Evolutionary conservation across 202 grass and related monocot genomes (phyloP).

Genomic region (Bolboschoenoplectus hybrid): DNA sequence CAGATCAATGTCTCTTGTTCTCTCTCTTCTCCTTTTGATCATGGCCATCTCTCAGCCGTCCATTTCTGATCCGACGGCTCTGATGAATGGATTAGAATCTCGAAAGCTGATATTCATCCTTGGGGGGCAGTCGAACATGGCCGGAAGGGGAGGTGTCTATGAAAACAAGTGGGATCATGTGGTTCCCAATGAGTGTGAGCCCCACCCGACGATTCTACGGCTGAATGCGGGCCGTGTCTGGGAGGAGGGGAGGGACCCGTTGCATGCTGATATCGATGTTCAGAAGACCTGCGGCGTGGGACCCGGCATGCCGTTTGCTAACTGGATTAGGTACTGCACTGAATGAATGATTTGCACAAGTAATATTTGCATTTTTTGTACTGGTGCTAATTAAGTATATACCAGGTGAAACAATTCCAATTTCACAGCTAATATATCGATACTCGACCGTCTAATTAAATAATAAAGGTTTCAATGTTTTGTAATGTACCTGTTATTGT

Average conservation of each 20-base stretch:
- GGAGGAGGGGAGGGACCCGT: slow-evolving; percentile 69
- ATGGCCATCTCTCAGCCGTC: slow-evolving; percentile 13
- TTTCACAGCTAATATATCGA: background rate
- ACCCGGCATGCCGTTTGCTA: slow-evolving; percentile 77
- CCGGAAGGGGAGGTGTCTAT: slow-evolving; percentile 64
- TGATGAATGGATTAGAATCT: background rate
- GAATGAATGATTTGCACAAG: background rate
- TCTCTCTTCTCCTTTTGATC: slow-evolving; percentile 20
- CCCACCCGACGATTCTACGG: slow-evolving; percentile 55
- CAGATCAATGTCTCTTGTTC: slow-evolving; percentile 15
- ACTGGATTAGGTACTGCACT: slow-evolving; percentile 35
- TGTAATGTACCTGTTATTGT: background rate
- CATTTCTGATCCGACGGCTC: background rate
- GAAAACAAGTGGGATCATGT: slow-evolving; percentile 64
- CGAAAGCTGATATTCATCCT: slow-evolving; percentile 78
- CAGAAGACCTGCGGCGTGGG: slow-evolving; percentile 71
- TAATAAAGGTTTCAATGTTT: background rate
- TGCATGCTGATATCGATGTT: slow-evolving; percentile 79
- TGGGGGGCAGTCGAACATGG: slow-evolving; percentile 90
- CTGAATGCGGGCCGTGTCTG: slow-evolving; percentile 48
- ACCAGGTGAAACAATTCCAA: background rate
- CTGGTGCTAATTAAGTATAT: background rate
- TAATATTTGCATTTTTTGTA: slow-evolving; percentile 15
- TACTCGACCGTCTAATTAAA: background rate
- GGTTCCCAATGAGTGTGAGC: slow-evolving; percentile 52